Conservation (phyloP, 768 basidiomycete species). For the Mycena sanguinolenta region DNA sequence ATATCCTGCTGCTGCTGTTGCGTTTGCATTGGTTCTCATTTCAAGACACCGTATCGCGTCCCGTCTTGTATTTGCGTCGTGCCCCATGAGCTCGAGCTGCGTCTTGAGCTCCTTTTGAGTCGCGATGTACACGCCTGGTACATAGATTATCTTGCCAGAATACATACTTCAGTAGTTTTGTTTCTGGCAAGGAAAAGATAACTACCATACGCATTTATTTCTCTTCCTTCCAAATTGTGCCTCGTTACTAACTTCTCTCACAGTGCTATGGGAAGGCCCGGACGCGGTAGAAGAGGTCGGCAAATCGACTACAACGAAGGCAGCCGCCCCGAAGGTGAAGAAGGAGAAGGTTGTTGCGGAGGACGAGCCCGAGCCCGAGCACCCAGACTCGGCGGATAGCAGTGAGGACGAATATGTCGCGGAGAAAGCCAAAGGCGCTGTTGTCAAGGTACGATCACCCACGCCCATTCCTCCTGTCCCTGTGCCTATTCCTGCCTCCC, state of each 20-base stretch:
- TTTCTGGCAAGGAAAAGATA: conserved; percentile 15
- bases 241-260: conserved; percentile 40
- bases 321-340: conserved; percentile 41
- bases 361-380: conserved; percentile 28
- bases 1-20: conserved; percentile 37
- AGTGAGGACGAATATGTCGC: conserved; percentile 84
- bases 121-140: too few species aligned
- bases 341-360: conserved; percentile 35
- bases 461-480: too few species aligned
- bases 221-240: neutral
- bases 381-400: conserved; percentile 50
- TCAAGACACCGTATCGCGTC: conserved; percentile 46
- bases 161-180: neutral
- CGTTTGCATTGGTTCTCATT: conserved; percentile 41
- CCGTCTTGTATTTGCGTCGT: conserved; percentile 21
- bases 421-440: conserved; percentile 44
- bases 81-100: conserved; percentile 23
- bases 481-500: conserved; percentile 6
- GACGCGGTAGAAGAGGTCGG: conserved; percentile 65
- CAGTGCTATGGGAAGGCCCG: conserved; percentile 83
- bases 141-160: neutral
- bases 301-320: conserved; percentile 41
- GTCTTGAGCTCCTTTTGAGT: conserved; percentile 35
- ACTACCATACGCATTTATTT: conserved; percentile 1
- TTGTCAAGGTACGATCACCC: conserved; percentile 43